A percentile compares a stretch with the other conserved stretches of the same genome.
These are phyloP conservation scores for Emericellopsis cladophorae DNA, from an alignment of 2,329 filamentous ascomycete species.

Conservation along the genomic window DNA sequence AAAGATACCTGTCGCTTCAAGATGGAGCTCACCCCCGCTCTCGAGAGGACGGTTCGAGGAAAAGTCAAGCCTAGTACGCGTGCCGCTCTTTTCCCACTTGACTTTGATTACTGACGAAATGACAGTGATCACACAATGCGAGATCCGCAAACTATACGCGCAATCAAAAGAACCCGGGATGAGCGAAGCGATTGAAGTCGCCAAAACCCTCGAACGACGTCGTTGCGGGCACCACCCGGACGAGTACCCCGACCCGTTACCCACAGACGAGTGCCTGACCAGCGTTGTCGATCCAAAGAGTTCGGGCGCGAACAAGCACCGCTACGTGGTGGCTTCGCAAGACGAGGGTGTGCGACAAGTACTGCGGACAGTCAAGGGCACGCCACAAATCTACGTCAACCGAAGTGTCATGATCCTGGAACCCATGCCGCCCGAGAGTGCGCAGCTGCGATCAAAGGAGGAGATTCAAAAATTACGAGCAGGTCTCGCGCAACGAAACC, in stretches of 20 bases:
- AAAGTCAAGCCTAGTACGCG: slow-evolving; percentile 66
- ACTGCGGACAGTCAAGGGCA: slow-evolving; percentile 56
- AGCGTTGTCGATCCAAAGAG: slow-evolving; percentile 70
- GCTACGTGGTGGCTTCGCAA: slow-evolving; percentile 68
- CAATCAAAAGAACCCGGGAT: slow-evolving; percentile 40
- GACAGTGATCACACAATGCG: slow-evolving; percentile 68
- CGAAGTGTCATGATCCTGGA: slow-evolving; percentile 61
- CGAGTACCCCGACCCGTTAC: slow-evolving; percentile 58
- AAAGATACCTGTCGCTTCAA: slow-evolving; percentile 72
- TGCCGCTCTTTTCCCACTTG: slow-evolving; percentile 2
- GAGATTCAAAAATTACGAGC: slow-evolving; percentile 65
- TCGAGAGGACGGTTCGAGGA: slow-evolving; percentile 77
- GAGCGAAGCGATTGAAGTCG: slow-evolving; percentile 53
- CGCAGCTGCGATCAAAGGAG: slow-evolving; percentile 49
- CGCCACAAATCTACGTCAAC: slow-evolving; percentile 68
- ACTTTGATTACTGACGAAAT: slow-evolving; percentile 8
- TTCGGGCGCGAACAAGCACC: slow-evolving; percentile 59
- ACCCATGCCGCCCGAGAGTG: slow-evolving; percentile 60
- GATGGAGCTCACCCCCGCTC: slow-evolving; percentile 69
- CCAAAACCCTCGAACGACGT: slow-evolving; percentile 63
- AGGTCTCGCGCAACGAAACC: slow-evolving; percentile 41
- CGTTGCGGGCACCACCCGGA: slow-evolving; percentile 67
- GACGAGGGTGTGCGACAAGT: slow-evolving; percentile 48
- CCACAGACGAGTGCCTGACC: slow-evolving; percentile 55
- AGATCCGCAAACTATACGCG: slow-evolving; percentile 66